phyloP scores from a whole-genome alignment of 208 protist species.

The Phytomonas sp. region DNA sequence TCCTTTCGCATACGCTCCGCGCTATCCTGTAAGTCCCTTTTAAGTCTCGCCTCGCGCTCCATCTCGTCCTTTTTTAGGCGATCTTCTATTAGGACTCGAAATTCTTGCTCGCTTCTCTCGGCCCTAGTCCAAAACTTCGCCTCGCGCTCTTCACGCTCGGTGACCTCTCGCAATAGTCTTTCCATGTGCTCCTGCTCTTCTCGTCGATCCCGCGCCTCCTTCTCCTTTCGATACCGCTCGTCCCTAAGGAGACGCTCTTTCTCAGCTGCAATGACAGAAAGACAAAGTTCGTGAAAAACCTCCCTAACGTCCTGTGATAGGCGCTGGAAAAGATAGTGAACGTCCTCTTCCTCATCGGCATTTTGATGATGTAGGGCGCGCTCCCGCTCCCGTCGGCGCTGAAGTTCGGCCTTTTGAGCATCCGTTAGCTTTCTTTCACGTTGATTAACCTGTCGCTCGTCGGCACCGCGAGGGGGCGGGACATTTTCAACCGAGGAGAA shows the following conservation, averaged over 20 bases:
- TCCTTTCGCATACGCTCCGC: slow-evolving; percentile 57
- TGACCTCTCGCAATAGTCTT: slow-evolving; percentile 56
- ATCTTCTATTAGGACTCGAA: slow-evolving; percentile 37
- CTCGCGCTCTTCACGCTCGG: slow-evolving; percentile 70
- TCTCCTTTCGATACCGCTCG: slow-evolving; percentile 82
- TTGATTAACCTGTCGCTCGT: slow-evolving; percentile 3
- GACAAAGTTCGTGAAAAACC: slow-evolving; percentile 87
- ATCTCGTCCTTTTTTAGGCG: slow-evolving; percentile 58
- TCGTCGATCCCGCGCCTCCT: slow-evolving; percentile 56
- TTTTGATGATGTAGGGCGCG: slow-evolving; percentile 48
- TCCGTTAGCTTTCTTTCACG: neutral
- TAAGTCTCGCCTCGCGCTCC: slow-evolving; percentile 68
- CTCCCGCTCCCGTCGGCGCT: slow-evolving; percentile 60
- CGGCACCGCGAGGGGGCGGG: slow-evolving; percentile 4
- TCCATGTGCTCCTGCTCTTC: slow-evolving; percentile 57
- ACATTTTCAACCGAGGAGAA: neutral
- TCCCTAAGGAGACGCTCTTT: slow-evolving; percentile 89
- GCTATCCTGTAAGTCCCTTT: slow-evolving; percentile 74
- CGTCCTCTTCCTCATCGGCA: slow-evolving; percentile 73
- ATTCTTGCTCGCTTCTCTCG: slow-evolving; percentile 65
- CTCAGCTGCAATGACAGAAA: slow-evolving; percentile 84
- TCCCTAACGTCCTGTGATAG: slow-evolving; percentile 85
- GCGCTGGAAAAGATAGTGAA: slow-evolving; percentile 70
- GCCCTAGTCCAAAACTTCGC: slow-evolving; percentile 55
- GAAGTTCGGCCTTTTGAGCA: slow-evolving; percentile 25